phyloP scores from a whole-genome alignment of 177 flowering plant genomes.

The Vitis hybrid region DNA sequence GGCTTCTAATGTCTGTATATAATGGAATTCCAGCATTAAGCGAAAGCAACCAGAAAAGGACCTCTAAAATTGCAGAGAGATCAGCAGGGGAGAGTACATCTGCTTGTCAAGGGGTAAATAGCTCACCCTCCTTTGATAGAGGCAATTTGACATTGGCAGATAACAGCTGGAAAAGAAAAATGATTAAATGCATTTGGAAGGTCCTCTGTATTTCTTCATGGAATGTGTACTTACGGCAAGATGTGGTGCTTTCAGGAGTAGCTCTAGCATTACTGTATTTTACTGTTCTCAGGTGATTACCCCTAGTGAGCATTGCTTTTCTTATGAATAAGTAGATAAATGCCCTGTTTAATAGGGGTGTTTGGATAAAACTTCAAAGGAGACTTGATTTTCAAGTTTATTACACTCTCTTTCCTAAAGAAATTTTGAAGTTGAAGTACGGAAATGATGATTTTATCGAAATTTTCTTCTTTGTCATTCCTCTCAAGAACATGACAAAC shows the following conservation, averaged over 20 bases:
- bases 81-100: conserved; percentile 19
- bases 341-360: background rate
- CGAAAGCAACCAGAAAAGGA: conserved; percentile 43
- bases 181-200: conserved; percentile 17
- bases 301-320: background rate
- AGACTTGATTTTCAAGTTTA: background rate
- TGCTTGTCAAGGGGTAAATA: conserved; percentile 12
- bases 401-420: background rate
- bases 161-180: conserved; percentile 17
- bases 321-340: background rate
- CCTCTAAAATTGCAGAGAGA: conserved; percentile 14
- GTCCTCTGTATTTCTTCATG: conserved; percentile 57
- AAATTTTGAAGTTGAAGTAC: background rate
- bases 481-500: no score
- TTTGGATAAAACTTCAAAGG: background rate
- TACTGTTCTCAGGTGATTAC: conserved; percentile 68
- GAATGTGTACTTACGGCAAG: conserved; percentile 72
- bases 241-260: conserved; percentile 76
- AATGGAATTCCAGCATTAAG: conserved; percentile 65
- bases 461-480: no score
- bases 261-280: conserved; percentile 77
- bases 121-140: conserved; percentile 22
- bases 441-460: background rate
- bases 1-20: conserved; percentile 79
- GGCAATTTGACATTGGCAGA: conserved; percentile 12